Base-by-base conservation (phyloP, 2,329 filamentous ascomycete species). In the Apiospora aurea region DNA sequence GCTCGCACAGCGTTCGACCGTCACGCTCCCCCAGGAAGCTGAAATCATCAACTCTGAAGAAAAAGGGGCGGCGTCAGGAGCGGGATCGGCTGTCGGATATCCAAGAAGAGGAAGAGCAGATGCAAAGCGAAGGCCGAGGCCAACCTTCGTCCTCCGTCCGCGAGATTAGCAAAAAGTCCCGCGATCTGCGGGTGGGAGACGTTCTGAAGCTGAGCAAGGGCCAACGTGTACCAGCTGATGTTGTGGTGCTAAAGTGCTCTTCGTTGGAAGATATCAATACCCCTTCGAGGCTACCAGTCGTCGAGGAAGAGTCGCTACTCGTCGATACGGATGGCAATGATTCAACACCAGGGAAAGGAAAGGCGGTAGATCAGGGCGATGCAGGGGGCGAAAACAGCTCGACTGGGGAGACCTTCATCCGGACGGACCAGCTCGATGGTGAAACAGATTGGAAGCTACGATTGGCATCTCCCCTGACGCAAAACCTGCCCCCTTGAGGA, bases 371-470 rank as follows among this genome's bases (percentile, higher is more conserved):
- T 14, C 34, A 76, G 2, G 74, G 76, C 2, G 81, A 83, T 49
- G 81, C 78, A 67, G 81, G 81, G 16, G 38, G 41, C 43, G 41
- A 26, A 29, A 68, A 29, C 66, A 82, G 83, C 24, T 83, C 88
- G n/a, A 86, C 87, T 38, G 95, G 95, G 41, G 97, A 99, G 82
- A 96, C 96, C 0, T 99, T 99, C 78, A 98, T 99, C 79, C 90
- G 96, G 73, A 99, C 97, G 1, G 96, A 99, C 81, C 96, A 99
- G 80, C 87, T 99, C 13, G 96, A 99, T 78, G 96, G 96, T 76
- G 96, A 99, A 83, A 99, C 96, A 0, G 96, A 99, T 79, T 99
- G 96, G 97, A 99, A 99, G 83, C 85, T 99, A 71, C 92, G 97
- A 43, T 83, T 98, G 47, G 95, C 96, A 1, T 96, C 95, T 16